A percentile compares a stretch with the other conserved stretches of the same genome.
phyloP scores from a whole-genome alignment of 768 basidiomycete genomes.

The Lentinus tigrinus region DNA sequence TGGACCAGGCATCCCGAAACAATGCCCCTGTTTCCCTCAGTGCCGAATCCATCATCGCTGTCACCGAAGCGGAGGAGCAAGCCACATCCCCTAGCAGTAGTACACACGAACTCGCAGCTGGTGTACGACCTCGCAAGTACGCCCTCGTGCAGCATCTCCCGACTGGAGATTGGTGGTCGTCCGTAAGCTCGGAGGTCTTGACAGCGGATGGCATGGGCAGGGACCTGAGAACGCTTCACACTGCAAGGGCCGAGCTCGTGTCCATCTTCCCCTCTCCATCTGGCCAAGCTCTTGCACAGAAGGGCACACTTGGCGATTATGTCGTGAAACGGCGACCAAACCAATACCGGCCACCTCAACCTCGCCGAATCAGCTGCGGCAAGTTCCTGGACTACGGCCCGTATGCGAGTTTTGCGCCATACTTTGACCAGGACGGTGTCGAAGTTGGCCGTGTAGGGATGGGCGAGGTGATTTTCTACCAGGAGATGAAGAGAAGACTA shows the following conservation, averaged over 20 bases:
- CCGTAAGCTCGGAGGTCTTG: conserved; percentile 50
- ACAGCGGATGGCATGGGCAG: conserved; percentile 35
- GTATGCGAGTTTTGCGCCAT: conserved; percentile 74
- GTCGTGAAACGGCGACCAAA: conserved; percentile 41
- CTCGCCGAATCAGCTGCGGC: conserved; percentile 61
- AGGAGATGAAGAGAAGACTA: conserved; percentile 40
- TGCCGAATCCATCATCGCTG: conserved; percentile 42
- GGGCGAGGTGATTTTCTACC: conserved; percentile 56
- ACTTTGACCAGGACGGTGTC: conserved; percentile 75
- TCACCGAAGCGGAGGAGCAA: conserved; percentile 24
- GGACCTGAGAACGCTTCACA: conserved; percentile 49
- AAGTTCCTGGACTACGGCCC: conserved; percentile 78
- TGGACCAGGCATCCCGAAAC: conserved; percentile 65
- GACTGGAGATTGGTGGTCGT: conserved; percentile 77
- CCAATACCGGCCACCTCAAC: conserved; percentile 40
- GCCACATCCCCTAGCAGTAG: conserved; percentile 23
- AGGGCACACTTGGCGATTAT: conserved; percentile 59
- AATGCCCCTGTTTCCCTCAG: conserved; percentile 45
- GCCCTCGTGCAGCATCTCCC: conserved; percentile 82
- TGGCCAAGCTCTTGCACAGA: conserved; percentile 26
- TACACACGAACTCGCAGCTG: conserved; percentile 27
- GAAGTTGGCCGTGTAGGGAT: conserved; percentile 63
- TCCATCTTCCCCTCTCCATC: conserved; percentile 68
- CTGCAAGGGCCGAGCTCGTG: conserved; percentile 74
- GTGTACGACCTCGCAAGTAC: conserved; percentile 47